phyloP scores from a whole-genome alignment of 805 yeast genomes.

The Pichia eremophila region DNA sequence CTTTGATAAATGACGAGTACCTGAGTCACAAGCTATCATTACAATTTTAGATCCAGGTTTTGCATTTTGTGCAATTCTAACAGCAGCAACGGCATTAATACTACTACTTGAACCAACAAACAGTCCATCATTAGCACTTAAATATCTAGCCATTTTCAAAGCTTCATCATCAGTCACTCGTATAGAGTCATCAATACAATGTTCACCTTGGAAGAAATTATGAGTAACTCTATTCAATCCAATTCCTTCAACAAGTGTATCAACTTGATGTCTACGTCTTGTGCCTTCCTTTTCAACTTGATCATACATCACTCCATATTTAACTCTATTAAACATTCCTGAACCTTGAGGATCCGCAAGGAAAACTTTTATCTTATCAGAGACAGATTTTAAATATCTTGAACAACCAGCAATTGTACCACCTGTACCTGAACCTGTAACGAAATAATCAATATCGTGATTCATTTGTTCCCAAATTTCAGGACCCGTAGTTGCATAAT shows the following conservation, averaged over 20 bases:
- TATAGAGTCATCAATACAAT: constrained; percentile 64
- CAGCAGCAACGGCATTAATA: constrained; percentile 86
- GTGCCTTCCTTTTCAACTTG: constrained; percentile 85
- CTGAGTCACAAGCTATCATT: constrained; percentile 87
- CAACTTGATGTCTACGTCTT: constrained; percentile 91
- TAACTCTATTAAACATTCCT: constrained; percentile 78
- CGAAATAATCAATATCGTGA: constrained; percentile 60
- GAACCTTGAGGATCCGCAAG: constrained; percentile 96
- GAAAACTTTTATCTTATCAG: constrained; percentile 38
- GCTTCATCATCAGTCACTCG: constrained; percentile 78
- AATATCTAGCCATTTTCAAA: constrained; percentile 73
- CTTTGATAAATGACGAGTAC: constrained; percentile 80
- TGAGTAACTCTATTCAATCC: constrained; percentile 82
- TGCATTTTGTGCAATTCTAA: constrained; percentile 40
- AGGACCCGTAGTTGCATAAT: constrained; percentile 81
- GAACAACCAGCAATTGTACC: constrained; percentile 96
- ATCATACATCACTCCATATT: constrained; percentile 91
- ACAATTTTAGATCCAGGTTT: constrained; percentile 63
- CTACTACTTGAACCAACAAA: constrained; percentile 94
- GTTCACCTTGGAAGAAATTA: constrained; percentile 68
- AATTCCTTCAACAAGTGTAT: constrained; percentile 87
- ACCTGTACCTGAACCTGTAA: constrained; percentile 93
- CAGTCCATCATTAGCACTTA: constrained; percentile 77
- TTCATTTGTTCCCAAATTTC: constrained; percentile 75
- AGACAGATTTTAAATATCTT: constrained; percentile 50